Evolutionary conservation across 1,284 basidiomycete genomes (phyloP).

Genomic region (Anthracocystis panici-leucophaei): DNA sequence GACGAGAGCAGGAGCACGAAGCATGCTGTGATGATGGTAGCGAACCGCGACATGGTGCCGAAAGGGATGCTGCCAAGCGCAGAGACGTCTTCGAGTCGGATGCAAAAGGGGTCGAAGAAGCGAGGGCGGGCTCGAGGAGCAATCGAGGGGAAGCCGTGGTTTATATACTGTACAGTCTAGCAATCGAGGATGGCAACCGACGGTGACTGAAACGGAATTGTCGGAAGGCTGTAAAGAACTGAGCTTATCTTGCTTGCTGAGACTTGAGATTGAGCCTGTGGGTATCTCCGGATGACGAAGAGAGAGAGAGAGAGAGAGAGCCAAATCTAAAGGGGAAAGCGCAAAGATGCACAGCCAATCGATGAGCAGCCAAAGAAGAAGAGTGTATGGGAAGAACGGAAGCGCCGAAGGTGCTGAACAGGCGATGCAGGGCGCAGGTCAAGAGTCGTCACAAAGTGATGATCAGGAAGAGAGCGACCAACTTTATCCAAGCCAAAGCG

Average conservation of each 20-base stretch:
- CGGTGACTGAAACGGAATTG: neutral
- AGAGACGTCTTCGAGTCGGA: neutral
- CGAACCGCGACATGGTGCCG: constrained; percentile 23
- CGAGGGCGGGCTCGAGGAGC: neutral
- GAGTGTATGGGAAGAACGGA: neutral
- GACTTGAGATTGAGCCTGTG: too few relatives aligned
- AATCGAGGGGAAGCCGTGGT: neutral
- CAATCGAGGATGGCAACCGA: neutral
- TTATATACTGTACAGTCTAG: neutral
- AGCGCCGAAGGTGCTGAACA: constrained; percentile 12
- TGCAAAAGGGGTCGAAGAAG: neutral
- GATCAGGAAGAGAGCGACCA: neutral
- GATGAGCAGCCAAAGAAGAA: neutral
- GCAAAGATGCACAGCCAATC: too few relatives aligned
- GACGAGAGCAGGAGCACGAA: constrained; percentile 19
- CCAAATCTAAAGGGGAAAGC: too few relatives aligned
- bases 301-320: too few relatives aligned
- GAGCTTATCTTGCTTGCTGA: too few relatives aligned
- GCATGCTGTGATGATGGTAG: constrained; percentile 18
- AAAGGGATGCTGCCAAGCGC: neutral
- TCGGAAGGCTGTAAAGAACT: too few relatives aligned
- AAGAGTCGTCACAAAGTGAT: constrained; percentile 1
- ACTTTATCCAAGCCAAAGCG: neutral
- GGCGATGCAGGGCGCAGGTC: neutral
- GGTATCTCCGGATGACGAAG: too few relatives aligned